These are phyloP conservation scores for Clarireedia monteithiana DNA, from an alignment of 2,329 filamentous ascomycete genomes.

Conservation along the genomic window DNA sequence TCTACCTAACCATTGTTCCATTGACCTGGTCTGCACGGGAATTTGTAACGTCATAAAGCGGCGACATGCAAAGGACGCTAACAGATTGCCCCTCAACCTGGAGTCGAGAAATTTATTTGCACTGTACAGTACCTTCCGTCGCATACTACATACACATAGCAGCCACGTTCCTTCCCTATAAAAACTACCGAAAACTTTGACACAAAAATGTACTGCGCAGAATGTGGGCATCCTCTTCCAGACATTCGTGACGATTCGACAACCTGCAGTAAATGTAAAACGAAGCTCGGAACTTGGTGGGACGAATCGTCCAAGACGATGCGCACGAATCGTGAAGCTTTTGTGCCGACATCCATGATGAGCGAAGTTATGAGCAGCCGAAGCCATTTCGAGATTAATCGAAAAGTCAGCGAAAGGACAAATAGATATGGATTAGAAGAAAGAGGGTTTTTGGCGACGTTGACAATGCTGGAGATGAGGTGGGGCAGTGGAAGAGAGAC, in stretches of 20 bases:
- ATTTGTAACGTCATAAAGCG: too few relatives aligned
- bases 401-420: slow-evolving; percentile 16
- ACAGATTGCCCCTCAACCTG: neutral
- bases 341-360: slow-evolving; percentile 12
- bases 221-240: slow-evolving; percentile 25
- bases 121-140: neutral
- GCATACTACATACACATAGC: neutral
- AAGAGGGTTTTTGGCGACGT: slow-evolving; percentile 50
- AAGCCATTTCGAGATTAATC: slow-evolving; percentile 7
- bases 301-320: slow-evolving; percentile 25
- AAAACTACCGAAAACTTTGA: neutral
- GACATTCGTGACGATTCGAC: slow-evolving; percentile 19
- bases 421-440: slow-evolving; percentile 50
- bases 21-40: too few relatives aligned
- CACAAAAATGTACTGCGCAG: slow-evolving; percentile 23
- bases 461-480: slow-evolving; percentile 44
- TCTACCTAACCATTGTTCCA: too few relatives aligned
- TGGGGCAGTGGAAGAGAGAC: slow-evolving; percentile 49
- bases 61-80: neutral
- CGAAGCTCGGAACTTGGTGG: slow-evolving; percentile 27
- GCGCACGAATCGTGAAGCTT: slow-evolving; percentile 25
- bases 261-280: slow-evolving; percentile 28
- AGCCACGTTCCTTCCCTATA: neutral
- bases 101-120: too few relatives aligned
- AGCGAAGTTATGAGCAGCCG: slow-evolving; percentile 6